A percentile compares a stretch with the other conserved stretches of the same genome.
phyloP scores from a whole-genome alignment of 768 basidiomycete species.

The Amanita subjunquillea region DNA sequence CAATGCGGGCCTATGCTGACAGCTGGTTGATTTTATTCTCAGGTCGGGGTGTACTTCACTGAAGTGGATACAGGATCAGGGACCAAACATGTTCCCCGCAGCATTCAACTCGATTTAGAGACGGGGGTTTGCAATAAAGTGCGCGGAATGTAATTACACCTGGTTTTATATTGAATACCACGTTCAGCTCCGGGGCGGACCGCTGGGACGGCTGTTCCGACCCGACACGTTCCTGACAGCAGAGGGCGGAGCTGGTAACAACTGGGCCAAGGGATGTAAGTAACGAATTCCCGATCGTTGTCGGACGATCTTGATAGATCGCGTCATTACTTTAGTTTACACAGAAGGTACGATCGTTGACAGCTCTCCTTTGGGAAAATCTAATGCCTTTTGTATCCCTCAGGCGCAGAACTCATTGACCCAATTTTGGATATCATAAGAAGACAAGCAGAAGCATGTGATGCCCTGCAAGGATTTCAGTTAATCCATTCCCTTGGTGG shows the following conservation, averaged over 20 bases:
- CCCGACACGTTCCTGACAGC: constrained; percentile 79
- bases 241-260: constrained; percentile 69
- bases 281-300: constrained; percentile 8
- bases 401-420: constrained; percentile 88
- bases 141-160: constrained; percentile 13
- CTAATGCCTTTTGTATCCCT: not conserved
- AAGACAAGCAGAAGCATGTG: constrained; percentile 71
- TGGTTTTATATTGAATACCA: not conserved
- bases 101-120: constrained; percentile 87
- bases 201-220: constrained; percentile 66
- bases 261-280: constrained; percentile 93
- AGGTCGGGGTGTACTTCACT: constrained; percentile 79
- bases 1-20: too few relatives aligned
- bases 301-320: not conserved
- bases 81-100: constrained; percentile 81
- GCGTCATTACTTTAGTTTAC: constrained; percentile 43
- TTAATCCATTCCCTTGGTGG: constrained; percentile 85
- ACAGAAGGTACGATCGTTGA: constrained; percentile 58
- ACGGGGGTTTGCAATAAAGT: constrained; percentile 76
- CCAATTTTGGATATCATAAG: constrained; percentile 75
- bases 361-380: not conserved
- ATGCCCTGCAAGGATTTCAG: constrained; percentile 88
- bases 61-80: constrained; percentile 44
- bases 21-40: constrained; percentile 2
- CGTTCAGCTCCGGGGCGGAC: constrained; percentile 51